These are phyloP conservation scores for Dentiscutata heterogama DNA, from an alignment of 371 early-diverging fungal species.

Conservation along the genomic window DNA sequence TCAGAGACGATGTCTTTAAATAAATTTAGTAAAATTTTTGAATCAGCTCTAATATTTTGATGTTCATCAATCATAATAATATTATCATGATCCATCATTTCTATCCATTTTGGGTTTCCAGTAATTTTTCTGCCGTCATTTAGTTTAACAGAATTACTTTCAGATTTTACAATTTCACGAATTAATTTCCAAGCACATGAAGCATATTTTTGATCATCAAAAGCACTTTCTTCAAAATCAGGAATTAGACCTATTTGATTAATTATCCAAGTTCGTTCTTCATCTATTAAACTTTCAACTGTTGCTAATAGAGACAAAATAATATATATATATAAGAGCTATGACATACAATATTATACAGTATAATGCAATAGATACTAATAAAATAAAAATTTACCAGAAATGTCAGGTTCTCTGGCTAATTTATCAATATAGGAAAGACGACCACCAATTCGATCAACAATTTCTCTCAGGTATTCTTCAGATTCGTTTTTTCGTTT, in stretches of 20 bases:
- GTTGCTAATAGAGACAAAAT: slow-evolving; percentile 1
- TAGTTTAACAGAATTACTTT: background rate
- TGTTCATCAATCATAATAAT: slow-evolving; percentile 37
- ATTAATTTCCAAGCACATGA: slow-evolving; percentile 45
- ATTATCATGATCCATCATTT: slow-evolving; percentile 43
- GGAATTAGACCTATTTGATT: slow-evolving; percentile 44
- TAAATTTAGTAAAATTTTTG: slow-evolving; percentile 43
- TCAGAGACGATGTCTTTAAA: slow-evolving; percentile 18
- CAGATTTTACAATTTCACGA: slow-evolving; percentile 16
- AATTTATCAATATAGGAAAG: slow-evolving; percentile 36
- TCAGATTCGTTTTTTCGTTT: slow-evolving; percentile 9
- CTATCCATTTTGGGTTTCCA: slow-evolving; percentile 36
- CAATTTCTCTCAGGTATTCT: background rate
- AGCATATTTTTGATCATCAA: slow-evolving; percentile 45
- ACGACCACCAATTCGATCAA: slow-evolving; percentile 37
- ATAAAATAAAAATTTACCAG: background rate
- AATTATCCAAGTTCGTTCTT: slow-evolving; percentile 36
- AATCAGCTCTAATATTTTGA: slow-evolving; percentile 34
- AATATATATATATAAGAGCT: too few species aligned
- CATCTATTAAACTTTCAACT: background rate
- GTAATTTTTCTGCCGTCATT: slow-evolving; percentile 39
- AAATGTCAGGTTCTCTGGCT: slow-evolving; percentile 15
- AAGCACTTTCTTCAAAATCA: slow-evolving; percentile 44
- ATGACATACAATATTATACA: background rate
- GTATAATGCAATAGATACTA: background rate